Base-by-base conservation (phyloP, 768 basidiomycete genomes). In the Collybiopsis luxurians region DNA sequence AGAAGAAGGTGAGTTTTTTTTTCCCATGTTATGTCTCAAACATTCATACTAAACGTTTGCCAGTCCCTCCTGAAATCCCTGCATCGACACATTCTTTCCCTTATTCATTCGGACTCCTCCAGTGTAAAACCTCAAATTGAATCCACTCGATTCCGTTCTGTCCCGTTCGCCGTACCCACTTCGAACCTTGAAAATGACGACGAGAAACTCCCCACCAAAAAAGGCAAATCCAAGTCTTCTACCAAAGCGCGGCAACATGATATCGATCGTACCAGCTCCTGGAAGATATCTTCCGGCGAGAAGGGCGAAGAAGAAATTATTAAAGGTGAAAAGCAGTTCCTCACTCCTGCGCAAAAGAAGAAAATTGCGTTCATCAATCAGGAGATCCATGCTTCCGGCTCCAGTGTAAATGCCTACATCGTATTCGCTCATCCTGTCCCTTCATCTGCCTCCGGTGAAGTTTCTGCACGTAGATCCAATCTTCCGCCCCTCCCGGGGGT, bases 311-410 rank as follows among this genome's bases (percentile, higher is more conserved):
- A 73, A 23, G 73, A 56, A 17, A 21, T 70, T 60, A 62, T 78
- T 59, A 68, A 70, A 12, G 78, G 81, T 55, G 78, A 80, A 51
- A 89, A 92, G 68, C 76, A 75, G 36, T 91, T 83, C 69, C 80
- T 97, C 50, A 91, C 83, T 6, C 80, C 92, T 0, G 80, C 79
- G 50, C 90, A 97, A 71, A 98, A 96, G 77, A 92, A 95, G 73
- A 90, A 87, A 61, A 84, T 98, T 53, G 92, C 94, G 0, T 97
- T 95, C 70, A 97, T 98, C 68, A 91, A 94, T 66, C 86, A 87
- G 53, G 92, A 96, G 63, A 84, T 98, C 65, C 94, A 98, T 71
- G 75, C 85, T 2, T 79, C 82, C 31, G 86, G 87, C 3, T 85
- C 84, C 62, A 79, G 83, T 17, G 82, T 92, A 57, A 91, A 95